These are phyloP conservation scores for Neoascochyta sp. DNA, from an alignment of 2,329 filamentous ascomycete species.

Conservation along the genomic window DNA sequence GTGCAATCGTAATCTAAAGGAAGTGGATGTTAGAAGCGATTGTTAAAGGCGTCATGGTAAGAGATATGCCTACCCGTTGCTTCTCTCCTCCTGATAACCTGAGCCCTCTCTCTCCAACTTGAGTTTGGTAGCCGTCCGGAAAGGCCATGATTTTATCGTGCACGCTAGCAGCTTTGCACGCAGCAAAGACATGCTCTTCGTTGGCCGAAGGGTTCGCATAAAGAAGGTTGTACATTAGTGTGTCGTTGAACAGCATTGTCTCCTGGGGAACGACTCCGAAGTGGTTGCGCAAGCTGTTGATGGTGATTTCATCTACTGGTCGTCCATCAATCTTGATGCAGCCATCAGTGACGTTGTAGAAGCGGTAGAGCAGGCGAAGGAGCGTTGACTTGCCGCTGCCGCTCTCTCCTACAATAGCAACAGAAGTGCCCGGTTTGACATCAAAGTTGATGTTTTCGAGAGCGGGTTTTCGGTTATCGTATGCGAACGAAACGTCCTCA, in stretches of 20 bases:
- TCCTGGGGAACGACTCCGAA: slow-evolving; percentile 65
- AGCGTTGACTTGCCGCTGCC: slow-evolving; percentile 58
- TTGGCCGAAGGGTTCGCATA: slow-evolving; percentile 57
- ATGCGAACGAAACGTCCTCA: slow-evolving; percentile 15
- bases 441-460: slow-evolving; percentile 48
- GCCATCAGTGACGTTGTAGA: slow-evolving; percentile 54
- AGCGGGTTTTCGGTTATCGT: slow-evolving; percentile 41
- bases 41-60: slow-evolving; percentile 46
- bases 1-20: slow-evolving; percentile 55
- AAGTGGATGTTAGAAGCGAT: slow-evolving; percentile 44
- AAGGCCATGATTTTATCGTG: slow-evolving; percentile 60
- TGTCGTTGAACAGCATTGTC: slow-evolving; percentile 58
- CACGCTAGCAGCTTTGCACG: slow-evolving; percentile 57
- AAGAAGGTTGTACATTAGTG: slow-evolving; percentile 59
- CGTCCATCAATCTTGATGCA: slow-evolving; percentile 53
- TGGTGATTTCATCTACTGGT: slow-evolving; percentile 54
- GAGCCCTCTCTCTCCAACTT: slow-evolving; percentile 29
- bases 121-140: slow-evolving; percentile 33
- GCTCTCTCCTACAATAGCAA: slow-evolving; percentile 58
- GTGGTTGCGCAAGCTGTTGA: slow-evolving; percentile 52
- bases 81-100: slow-evolving; percentile 59
- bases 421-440: slow-evolving; percentile 48
- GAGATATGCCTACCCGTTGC: slow-evolving; percentile 58
- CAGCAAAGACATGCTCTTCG: slow-evolving; percentile 54
- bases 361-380: slow-evolving; percentile 55